Evolutionary conservation across 495 filamentous ascomycete species (phyloP).

Genomic region (Aspergillus affinis): DNA sequence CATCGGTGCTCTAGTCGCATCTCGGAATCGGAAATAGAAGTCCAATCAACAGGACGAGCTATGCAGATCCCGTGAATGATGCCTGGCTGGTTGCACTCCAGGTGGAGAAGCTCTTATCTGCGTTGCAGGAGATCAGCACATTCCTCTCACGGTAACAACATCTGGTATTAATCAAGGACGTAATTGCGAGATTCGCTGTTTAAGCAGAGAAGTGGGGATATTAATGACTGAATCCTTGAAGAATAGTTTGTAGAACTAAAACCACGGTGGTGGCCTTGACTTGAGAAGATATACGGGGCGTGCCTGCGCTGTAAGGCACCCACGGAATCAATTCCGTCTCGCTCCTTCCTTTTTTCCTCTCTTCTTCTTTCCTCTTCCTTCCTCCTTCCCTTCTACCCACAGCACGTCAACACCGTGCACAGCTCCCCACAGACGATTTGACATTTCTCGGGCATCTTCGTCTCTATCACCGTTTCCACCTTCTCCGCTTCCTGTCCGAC

Average conservation of each 20-base stretch:
- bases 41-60: background rate
- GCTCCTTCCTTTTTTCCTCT: background rate
- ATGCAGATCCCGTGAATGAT: too few relatives aligned
- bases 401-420: conserved; percentile 36
- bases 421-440: conserved; percentile 33
- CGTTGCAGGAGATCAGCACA: background rate
- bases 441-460: conserved; percentile 18
- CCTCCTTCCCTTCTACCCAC: conserved; percentile 19
- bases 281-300: too few relatives aligned
- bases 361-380: background rate
- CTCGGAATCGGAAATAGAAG: background rate
- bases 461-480: conserved; percentile 3
- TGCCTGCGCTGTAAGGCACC: background rate
- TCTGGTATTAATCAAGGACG: too few relatives aligned
- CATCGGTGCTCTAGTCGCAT: background rate
- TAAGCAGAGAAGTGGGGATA: too few relatives aligned
- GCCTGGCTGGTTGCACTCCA: too few relatives aligned
- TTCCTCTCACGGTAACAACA: background rate
- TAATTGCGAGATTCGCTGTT: too few relatives aligned
- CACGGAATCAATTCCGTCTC: conserved; percentile 1
- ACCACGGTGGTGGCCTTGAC: too few relatives aligned
- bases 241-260: too few relatives aligned
- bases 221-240: too few relatives aligned
- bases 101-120: background rate
- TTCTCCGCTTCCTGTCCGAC: conserved; percentile 13